Evolutionary conservation across 1,284 basidiomycete genomes (phyloP), one percentile per base, ranked within the genome.

Genomic region (Schizophyllum commune): DNA sequence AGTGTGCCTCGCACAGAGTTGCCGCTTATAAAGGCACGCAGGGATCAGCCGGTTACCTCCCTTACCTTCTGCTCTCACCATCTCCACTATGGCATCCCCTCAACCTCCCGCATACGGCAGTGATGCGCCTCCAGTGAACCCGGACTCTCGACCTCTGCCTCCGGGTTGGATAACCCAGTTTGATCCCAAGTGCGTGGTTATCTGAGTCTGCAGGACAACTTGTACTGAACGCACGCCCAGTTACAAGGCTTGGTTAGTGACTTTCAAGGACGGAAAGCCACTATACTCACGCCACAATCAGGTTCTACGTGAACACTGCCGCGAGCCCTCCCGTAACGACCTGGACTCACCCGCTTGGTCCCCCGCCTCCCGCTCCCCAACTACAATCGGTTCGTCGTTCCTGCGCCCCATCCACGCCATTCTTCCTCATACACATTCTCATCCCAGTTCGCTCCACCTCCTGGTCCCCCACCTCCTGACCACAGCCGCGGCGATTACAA

Each of bases 271-370:
- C 57, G 32, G 54, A 21, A 55, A 39, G 9, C 8, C 21, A 17
- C 55, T 60, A 32, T 63, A 32, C 32, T n/a, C n/a, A 52, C 53
- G n/a, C 52, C 22, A 19, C 22, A 15, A 52, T 39, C 65, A 89
- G 88, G 87, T 90, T 83, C 76, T 90, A 89, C 65, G 84, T 90
- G 55, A 83, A 90, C 66, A 87, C 83, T 0, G 68, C 69, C 34
- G 79, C 79, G 56, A 73, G 77, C 39, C 88, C 88, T 17, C 85
- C 86, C 0, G 78, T 80, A 52, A 83, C 86, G 47, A 80, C 78
- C 19, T 90, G 88, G 88, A 76, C 74, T 1, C 88, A 89, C 66
- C 88, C 86, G 0, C 71, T 79, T n/a, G 84, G 82, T 5, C 72
- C 77, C 5, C 70, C 75, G 1, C 76, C 78, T 15, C 72, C 75